Conservation (phyloP, 2,329 filamentous ascomycete genomes). For the Fusarium decemcellulare region DNA sequence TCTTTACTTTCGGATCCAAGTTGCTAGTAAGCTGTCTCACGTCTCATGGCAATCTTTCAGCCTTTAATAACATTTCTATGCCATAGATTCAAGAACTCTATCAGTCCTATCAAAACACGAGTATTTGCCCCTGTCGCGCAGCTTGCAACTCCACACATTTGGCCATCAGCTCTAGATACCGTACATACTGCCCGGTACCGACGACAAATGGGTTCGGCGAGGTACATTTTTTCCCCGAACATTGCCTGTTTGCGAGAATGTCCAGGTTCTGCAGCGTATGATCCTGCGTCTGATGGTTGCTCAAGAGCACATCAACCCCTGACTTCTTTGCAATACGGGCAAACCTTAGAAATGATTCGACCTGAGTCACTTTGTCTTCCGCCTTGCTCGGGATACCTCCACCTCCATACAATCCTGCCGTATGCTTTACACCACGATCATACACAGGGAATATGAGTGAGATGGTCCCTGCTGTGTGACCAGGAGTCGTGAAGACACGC, state of each 20-base stretch:
- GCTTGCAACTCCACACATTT: constrained; percentile 27
- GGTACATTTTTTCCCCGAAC: constrained; percentile 14
- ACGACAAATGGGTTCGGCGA: constrained; percentile 33
- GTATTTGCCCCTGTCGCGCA: background rate
- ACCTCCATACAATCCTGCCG: constrained; percentile 44
- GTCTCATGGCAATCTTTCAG: no score
- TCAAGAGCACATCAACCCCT: constrained; percentile 36
- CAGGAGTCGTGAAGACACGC: constrained; percentile 35
- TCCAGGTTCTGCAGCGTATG: constrained; percentile 35
- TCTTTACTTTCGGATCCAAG: no score
- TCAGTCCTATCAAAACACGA: background rate
- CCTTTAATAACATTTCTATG: no score
- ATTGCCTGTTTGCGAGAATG: constrained; percentile 27
- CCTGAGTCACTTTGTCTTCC: constrained; percentile 35
- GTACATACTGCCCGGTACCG: constrained; percentile 24
- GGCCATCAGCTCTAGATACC: constrained; percentile 31
- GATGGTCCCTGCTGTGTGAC: constrained; percentile 43
- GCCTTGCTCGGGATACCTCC: constrained; percentile 35
- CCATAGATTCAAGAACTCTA: background rate
- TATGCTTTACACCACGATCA: constrained; percentile 36
- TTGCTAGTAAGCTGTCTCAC: no score
- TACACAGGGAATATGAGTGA: constrained; percentile 40
- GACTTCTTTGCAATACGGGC: constrained; percentile 17
- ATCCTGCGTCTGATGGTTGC: constrained; percentile 44
- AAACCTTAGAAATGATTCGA: constrained; percentile 37